Evolutionary conservation across 371 early-diverging fungal genomes (phyloP), one percentile per base, ranked within the genome.

Genomic region (Paraphysoderma sedebokerense): DNA sequence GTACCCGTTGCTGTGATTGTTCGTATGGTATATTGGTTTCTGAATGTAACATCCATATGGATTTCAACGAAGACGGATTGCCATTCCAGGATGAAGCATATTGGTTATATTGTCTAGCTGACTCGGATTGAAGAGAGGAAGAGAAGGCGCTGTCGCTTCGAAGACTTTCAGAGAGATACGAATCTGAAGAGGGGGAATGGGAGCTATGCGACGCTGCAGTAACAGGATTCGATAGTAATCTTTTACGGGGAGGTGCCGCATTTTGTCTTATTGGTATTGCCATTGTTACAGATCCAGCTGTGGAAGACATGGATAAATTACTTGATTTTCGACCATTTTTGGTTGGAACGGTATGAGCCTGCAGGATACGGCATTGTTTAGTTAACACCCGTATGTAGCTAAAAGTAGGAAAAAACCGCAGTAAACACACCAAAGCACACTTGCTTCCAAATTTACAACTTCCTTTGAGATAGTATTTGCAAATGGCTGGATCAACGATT

Each of bases 371-470:
- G n/a, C 44, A 22, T 47, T 54, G 36, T 39, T 55, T 19, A 60
- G 44, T 19, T 51, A 49, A 7, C 54, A 52, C 11, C 60, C 57
- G 30, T 52, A 54, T 9, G 56, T 53, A 12, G 54, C 61, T 2
- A 52, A 33, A 19, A 52, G 51, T 15, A 53, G 57, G 52, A 52
- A 35, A 22, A 52, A 50, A 2, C 35, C 51, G 17, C 64, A 58
- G 47, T 84, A 82, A 11, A 73, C 59, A 28, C n/a, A n/a, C n/a
- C n/a, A 84, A 60, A 1, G 85, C 82, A 45, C 85, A 84, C 47
- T 77, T 80, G 55, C 62, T 73, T 26, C 81, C 85, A 65, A 80
- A 84, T 50, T 79, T 81, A 68, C 85, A 84, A 48, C 75, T 81
- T 31, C 85, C 82, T 60, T 84, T 84, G 34, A 76, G 47, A 52